Percentiles rank a stretch among this genome's conserved stretches.
Evolutionary conservation across 495 filamentous ascomycete genomes (phyloP).

Genomic region (Neurospora sublineolata): DNA sequence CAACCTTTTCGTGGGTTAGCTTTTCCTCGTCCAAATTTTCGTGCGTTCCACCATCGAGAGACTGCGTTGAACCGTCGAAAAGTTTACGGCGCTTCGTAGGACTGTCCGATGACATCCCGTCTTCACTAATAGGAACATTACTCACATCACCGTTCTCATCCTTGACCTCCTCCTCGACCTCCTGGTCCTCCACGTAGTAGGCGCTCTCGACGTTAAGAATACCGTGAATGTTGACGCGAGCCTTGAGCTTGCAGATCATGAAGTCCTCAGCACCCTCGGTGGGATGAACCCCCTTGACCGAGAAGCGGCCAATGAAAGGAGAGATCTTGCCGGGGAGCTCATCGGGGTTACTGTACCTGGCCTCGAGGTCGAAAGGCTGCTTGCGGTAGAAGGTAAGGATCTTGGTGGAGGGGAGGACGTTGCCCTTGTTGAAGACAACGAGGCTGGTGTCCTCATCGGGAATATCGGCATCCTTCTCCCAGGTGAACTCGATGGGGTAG

Average conservation of each 20-base stretch:
- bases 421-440: conserved; percentile 94
- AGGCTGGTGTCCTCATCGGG: conserved; percentile 97
- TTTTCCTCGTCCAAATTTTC: not conserved
- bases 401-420: conserved; percentile 97
- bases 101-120: not conserved
- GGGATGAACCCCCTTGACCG: conserved; percentile 79
- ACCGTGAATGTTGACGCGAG: conserved; percentile 91
- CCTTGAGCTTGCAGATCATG: conserved; percentile 99
- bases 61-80: not conserved
- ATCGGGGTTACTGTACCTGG: conserved; percentile 80
- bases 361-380: conserved; percentile 93
- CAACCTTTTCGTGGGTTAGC: conserved; percentile 30
- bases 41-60: not conserved
- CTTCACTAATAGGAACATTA: conserved; percentile 17
- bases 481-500: conserved; percentile 98
- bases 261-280: conserved; percentile 75
- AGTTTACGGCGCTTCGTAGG: not conserved
- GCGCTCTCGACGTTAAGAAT: conserved; percentile 93
- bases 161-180: conserved; percentile 87
- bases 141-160: conserved; percentile 61
- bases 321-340: conserved; percentile 81
- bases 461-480: conserved; percentile 98
- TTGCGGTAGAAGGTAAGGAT: conserved; percentile 99
- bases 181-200: conserved; percentile 96
- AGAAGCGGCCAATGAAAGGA: conserved; percentile 93